A percentile compares a stretch with the other conserved stretches of the same genome.
Conservation (phyloP, 345 rosid genomes). For the Microcos paniculata region DNA sequence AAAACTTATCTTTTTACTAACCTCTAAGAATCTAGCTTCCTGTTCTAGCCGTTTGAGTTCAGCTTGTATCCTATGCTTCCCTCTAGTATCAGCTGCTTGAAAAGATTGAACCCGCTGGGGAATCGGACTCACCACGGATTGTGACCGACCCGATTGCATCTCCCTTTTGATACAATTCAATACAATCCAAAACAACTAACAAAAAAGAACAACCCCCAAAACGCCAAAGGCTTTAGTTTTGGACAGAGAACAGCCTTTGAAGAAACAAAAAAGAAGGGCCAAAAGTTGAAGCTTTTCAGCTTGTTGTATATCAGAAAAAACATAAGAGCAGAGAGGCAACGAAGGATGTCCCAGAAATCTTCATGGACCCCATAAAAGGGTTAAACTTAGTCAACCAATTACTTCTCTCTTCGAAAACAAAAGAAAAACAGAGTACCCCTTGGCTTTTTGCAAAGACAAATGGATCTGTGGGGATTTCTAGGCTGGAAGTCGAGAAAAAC, state of each 20-base stretch:
- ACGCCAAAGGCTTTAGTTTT: background rate
- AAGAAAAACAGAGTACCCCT: background rate
- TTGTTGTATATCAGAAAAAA: slow-evolving; percentile 10
- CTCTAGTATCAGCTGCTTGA: slow-evolving; percentile 13
- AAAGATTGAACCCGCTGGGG: slow-evolving; percentile 9
- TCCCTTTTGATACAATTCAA: background rate
- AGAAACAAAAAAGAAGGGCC: slow-evolving; percentile 5
- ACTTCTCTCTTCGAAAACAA: background rate
- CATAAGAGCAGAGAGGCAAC: background rate
- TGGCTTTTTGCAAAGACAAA: background rate
- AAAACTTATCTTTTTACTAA: background rate
- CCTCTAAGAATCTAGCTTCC: slow-evolving; percentile 19
- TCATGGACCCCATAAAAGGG: slow-evolving; percentile 16
- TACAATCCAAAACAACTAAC: slow-evolving; percentile 2
- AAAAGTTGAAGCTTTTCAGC: slow-evolving; percentile 6
- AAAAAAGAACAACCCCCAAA: background rate
- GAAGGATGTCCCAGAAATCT: slow-evolving; percentile 18
- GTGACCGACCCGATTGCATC: slow-evolving; percentile 18
- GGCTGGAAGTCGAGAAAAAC: background rate
- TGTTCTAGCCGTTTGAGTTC: slow-evolving; percentile 21
- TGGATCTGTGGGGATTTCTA: background rate
- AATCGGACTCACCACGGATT: slow-evolving; percentile 3
- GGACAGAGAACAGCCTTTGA: background rate
- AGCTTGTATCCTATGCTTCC: slow-evolving; percentile 22
- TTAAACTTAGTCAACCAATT: slow-evolving; percentile 12